These are phyloP conservation scores for Tylopilus sp. DNA, from an alignment of 1,284 basidiomycete genomes.

Conservation along the genomic window DNA sequence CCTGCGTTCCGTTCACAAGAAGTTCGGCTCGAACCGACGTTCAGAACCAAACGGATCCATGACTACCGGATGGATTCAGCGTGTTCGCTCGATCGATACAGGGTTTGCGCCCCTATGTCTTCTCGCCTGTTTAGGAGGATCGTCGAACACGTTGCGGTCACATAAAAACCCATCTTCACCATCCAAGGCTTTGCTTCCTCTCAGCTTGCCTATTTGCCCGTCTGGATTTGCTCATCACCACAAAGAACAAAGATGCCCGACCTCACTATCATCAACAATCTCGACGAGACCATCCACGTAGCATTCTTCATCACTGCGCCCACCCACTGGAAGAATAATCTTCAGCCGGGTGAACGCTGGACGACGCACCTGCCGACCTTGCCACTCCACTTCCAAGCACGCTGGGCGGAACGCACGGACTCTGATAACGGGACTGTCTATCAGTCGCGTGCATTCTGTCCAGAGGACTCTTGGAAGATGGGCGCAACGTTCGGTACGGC, in stretches of 20 bases:
- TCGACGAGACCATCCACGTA: slow-evolving; percentile 19
- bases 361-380: slow-evolving; percentile 16
- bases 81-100: not conserved
- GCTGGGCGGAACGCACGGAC: slow-evolving; percentile 17
- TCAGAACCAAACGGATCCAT: too few relatives aligned
- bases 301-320: slow-evolving; percentile 21
- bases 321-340: slow-evolving; percentile 18
- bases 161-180: too few relatives aligned
- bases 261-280: slow-evolving; percentile 21
- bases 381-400: slow-evolving; percentile 23
- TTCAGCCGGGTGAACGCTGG: slow-evolving; percentile 21
- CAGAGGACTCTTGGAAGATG: slow-evolving; percentile 19
- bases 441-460: slow-evolving; percentile 14
- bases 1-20: too few relatives aligned
- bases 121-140: slow-evolving; percentile 1
- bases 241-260: slow-evolving; percentile 16
- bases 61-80: not conserved
- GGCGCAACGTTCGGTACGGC: slow-evolving; percentile 17
- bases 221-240: not conserved
- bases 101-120: not conserved
- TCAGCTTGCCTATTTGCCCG: not conserved
- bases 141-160: not conserved
- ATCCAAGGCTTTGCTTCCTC: not conserved
- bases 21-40: too few relatives aligned
- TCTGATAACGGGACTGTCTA: not conserved